Evolutionary conservation across 768 basidiomycete species (phyloP), one percentile per base, ranked within the genome.

Genomic region (Coprinellus micaceus): DNA sequence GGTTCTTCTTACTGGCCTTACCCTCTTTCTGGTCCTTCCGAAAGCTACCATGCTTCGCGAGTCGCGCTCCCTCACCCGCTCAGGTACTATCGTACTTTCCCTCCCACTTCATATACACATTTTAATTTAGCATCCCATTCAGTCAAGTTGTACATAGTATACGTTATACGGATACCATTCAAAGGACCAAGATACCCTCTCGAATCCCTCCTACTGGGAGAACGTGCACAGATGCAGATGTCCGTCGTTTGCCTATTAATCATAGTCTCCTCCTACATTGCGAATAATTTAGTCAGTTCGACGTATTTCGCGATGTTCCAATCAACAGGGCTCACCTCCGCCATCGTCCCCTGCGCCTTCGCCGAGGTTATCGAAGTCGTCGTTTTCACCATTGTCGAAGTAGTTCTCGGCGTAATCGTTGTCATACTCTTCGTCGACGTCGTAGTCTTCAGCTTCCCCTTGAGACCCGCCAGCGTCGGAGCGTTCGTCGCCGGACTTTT

Each of bases 361-460:
- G 4, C 86, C 89, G 21, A 89, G 68, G 63, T 91, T 86, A 63
- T 94, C 91, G 53, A 81, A 69, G 64, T 93, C 89, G 52, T 93
- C 91, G 3, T 77, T 85, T 69, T 92, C 91, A 17, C 91, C 91
- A 53, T 91, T 92, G 68, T 94, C 91, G 66, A 94, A 94, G 77
- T 94, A 93, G 66, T 94, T 91, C 59, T 89, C 88, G 2, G 87
- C 91, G 59, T 94, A 94, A 60, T 94, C 91, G 61, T 94, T 92
- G 69, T 93, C 91, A 64, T 93, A 91, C 63, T 92, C 91, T 68
- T 95, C 92, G 29, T 92, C 88, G 21, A 89, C 88, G 60, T 92
- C 91, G 64, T 92, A 92, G 67, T 93, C 90, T 39, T 84, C 83
- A 6, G 70, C 79, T 28, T 69, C 40, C 7, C 19, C 81, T 62